These are phyloP conservation scores for Ehretia macrophylla DNA, from an alignment of 257 asterid species.

Conservation along the genomic window DNA sequence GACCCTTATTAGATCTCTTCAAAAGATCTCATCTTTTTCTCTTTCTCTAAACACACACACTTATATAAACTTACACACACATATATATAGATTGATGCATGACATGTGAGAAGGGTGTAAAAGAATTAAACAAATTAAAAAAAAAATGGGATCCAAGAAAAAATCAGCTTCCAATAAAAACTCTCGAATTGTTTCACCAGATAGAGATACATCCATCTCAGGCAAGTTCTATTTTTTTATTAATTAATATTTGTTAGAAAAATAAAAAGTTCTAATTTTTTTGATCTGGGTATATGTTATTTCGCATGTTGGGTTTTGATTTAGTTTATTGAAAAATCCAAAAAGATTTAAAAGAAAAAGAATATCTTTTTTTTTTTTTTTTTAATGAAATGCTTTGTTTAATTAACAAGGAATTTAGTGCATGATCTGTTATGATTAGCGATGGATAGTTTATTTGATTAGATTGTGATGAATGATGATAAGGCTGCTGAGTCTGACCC, in stretches of 20 bases:
- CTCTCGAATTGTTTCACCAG: not conserved
- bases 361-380: no score
- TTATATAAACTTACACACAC: no score
- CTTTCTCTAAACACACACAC: no score
- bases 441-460: not conserved
- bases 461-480: not conserved
- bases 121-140: not conserved
- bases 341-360: no score
- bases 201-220: slow-evolving; percentile 7
- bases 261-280: no score
- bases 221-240: slow-evolving; percentile 9
- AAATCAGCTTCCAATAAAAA: slow-evolving; percentile 6
- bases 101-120: not conserved
- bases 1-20: slow-evolving; percentile 5
- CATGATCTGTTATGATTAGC: no score
- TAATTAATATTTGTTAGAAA: not conserved
- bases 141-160: slow-evolving; percentile 14
- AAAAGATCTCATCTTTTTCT: not conserved
- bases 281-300: not conserved
- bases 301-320: not conserved
- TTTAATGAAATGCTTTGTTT: no score
- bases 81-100: no score
- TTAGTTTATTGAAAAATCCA: no score
- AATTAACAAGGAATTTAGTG: no score
- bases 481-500: not conserved